Conservation (phyloP, 129 eudicot genomes). For the Deinandra increscens region DNA sequence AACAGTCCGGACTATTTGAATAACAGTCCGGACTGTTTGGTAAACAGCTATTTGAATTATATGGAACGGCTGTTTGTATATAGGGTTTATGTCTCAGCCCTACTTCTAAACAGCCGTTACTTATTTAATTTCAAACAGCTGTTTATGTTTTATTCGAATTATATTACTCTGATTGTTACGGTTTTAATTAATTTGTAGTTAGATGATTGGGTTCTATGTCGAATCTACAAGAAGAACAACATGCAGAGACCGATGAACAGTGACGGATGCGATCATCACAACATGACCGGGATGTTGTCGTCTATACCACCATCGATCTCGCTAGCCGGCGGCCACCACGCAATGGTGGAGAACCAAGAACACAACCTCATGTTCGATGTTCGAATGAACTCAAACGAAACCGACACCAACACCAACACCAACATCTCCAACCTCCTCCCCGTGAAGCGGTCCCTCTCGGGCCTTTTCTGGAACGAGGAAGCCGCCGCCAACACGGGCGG, state of each 20-base stretch:
- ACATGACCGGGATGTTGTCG: constrained; percentile 41
- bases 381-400: constrained; percentile 35
- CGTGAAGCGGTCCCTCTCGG: constrained; percentile 40
- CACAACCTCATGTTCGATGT: constrained; percentile 40
- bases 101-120: too few species aligned
- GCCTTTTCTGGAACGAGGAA: constrained; percentile 56
- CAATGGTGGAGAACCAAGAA: constrained; percentile 50
- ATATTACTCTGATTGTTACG: too few species aligned
- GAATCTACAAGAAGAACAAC: constrained; percentile 90
- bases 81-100: too few species aligned
- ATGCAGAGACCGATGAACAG: constrained; percentile 64
- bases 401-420: constrained; percentile 21
- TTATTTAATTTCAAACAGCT: too few species aligned
- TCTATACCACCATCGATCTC: constrained; percentile 44
- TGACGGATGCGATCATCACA: constrained; percentile 41
- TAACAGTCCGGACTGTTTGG: too few species aligned
- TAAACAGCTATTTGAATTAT: too few species aligned
- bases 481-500: constrained; percentile 13
- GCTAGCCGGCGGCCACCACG: constrained; percentile 25
- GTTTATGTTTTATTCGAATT: too few species aligned
- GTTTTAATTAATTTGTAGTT: constrained; percentile 34
- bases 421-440: constrained; percentile 36
- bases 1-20: too few species aligned
- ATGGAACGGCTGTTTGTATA: too few species aligned
- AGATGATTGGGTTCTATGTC: constrained; percentile 95